phyloP scores from a whole-genome alignment of 495 filamentous ascomycete species.

The Cudoniella acicularis region DNA sequence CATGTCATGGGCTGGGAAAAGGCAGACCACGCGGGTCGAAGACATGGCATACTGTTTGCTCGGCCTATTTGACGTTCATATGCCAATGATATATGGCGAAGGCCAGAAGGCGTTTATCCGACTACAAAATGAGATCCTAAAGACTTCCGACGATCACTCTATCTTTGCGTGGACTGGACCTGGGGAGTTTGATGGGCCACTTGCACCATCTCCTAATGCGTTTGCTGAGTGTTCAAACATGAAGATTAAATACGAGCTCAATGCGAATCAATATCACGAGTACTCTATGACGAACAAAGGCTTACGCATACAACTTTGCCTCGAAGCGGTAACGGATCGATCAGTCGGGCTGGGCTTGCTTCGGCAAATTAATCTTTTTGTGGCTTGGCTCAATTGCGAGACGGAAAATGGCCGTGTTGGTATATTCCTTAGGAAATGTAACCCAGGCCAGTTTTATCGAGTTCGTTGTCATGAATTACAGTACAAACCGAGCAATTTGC shows the following conservation, averaged over 20 bases:
- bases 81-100: slow-evolving; percentile 15
- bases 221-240: no score
- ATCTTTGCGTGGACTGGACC: slow-evolving; percentile 30
- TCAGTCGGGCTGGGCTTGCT: no score
- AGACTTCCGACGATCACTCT: slow-evolving; percentile 19
- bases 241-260: no score
- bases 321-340: no score
- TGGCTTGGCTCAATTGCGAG: background rate
- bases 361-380: no score
- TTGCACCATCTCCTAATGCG: no score
- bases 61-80: slow-evolving; percentile 10
- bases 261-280: no score
- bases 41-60: slow-evolving; percentile 8
- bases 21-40: slow-evolving; percentile 19
- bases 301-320: no score
- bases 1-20: no score
- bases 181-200: no score
- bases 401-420: background rate
- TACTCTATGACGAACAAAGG: no score
- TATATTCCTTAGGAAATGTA: background rate
- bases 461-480: background rate
- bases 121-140: slow-evolving; percentile 28
- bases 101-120: slow-evolving; percentile 22
- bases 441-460: background rate
- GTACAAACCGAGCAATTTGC: background rate